Conservation (phyloP, 345 rosid species). For the Brassica incana region DNA sequence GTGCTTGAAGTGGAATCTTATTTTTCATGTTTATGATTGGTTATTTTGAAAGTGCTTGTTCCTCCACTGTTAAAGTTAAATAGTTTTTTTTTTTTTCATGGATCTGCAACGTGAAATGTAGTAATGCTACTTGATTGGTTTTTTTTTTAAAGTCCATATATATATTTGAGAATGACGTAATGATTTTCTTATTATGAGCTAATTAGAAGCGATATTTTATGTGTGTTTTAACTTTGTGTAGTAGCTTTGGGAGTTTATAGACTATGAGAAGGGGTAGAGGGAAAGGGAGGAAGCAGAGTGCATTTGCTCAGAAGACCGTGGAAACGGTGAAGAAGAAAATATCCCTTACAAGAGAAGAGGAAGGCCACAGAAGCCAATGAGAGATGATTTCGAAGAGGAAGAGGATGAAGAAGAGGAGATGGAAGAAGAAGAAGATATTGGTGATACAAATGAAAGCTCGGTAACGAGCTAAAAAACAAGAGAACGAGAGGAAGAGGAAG, state of each 20-base stretch:
- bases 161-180: background rate
- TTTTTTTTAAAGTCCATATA: too few relatives aligned
- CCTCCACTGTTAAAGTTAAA: too few relatives aligned
- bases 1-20: background rate
- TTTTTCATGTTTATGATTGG: too few relatives aligned
- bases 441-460: constrained; percentile 30
- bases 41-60: too few relatives aligned
- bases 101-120: background rate
- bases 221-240: background rate
- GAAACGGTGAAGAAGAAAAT: constrained; percentile 66
- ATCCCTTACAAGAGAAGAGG: constrained; percentile 61
- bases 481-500: constrained; percentile 61
- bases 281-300: constrained; percentile 65
- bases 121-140: background rate
- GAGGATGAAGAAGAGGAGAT: constrained; percentile 43
- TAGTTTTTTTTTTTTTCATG: too few relatives aligned
- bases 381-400: constrained; percentile 50
- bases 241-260: background rate
- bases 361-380: constrained; percentile 62
- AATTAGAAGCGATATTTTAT: too few relatives aligned
- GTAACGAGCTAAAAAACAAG: constrained; percentile 45
- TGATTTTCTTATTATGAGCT: background rate
- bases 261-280: constrained; percentile 62
- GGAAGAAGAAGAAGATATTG: constrained; percentile 31
- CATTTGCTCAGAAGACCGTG: constrained; percentile 50